Conservation (phyloP, 2,329 filamentous ascomycete genomes). For the Aspergillus sp. region DNA sequence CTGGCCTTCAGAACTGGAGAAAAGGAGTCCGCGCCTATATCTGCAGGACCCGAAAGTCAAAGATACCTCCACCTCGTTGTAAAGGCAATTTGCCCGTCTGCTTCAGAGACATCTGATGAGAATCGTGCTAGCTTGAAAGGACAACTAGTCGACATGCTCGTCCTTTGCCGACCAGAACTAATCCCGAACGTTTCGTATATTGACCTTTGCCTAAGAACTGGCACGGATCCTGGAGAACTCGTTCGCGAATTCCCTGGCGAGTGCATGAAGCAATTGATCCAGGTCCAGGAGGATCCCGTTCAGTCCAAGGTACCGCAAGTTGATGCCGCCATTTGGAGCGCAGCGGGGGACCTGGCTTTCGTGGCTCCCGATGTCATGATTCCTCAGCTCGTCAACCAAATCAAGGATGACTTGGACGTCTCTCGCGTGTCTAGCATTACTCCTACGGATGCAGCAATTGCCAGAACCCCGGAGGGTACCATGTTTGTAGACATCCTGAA, state of each 20-base stretch:
- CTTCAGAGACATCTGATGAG: conserved; percentile 30
- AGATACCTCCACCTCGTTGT: conserved; percentile 64
- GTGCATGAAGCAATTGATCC: conserved; percentile 70
- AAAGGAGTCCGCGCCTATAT: conserved; percentile 73
- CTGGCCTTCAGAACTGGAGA: conserved; percentile 69
- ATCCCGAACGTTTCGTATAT: conserved; percentile 87
- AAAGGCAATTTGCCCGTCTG: conserved; percentile 45
- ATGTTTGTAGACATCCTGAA: conserved; percentile 89
- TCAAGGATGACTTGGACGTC: conserved; percentile 73
- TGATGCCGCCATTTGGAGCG: conserved; percentile 75
- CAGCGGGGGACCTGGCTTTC: conserved; percentile 89
- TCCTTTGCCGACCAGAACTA: conserved; percentile 77
- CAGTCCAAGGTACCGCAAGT: conserved; percentile 41
- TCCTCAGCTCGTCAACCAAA: conserved; percentile 72
- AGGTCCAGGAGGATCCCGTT: conserved; percentile 52
- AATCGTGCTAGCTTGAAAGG: conserved; percentile 60
- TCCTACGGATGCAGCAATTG: conserved; percentile 89
- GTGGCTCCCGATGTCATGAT: conserved; percentile 85
- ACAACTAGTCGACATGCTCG: conserved; percentile 76
- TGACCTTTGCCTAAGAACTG: conserved; percentile 77
- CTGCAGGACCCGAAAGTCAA: conserved; percentile 66
- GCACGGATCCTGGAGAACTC: conserved; percentile 80
- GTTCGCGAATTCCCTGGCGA: conserved; percentile 66
- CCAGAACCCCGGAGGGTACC: conserved; percentile 85
- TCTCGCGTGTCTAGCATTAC: conserved; percentile 73